Conservation (phyloP, 2,329 filamentous ascomycete species). For the Knufia fluminis region DNA sequence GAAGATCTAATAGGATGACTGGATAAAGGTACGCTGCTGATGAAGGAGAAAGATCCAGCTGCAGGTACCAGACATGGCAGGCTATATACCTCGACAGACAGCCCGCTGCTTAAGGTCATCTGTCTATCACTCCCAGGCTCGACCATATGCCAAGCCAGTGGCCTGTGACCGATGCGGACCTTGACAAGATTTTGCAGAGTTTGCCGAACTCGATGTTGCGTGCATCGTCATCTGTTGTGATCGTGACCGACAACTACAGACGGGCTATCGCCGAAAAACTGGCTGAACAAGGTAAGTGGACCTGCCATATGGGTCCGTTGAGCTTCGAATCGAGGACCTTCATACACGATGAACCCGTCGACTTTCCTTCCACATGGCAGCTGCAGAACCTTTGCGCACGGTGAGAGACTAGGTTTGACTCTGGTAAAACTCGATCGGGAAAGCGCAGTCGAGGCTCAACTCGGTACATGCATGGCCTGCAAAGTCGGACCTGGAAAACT, state of each 20-base stretch:
- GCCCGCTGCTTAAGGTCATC: not conserved
- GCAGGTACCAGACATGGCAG: not conserved
- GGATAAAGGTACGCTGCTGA: not conserved
- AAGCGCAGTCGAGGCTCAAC: not conserved
- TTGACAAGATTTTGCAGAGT: not conserved
- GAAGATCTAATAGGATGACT: not conserved
- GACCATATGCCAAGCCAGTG: not conserved
- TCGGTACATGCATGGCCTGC: not conserved
- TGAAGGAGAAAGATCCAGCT: not conserved
- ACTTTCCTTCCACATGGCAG: not conserved
- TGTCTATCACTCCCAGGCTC: not conserved
- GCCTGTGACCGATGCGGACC: not conserved
- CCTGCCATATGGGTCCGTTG: not conserved
- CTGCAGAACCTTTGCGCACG: not conserved
- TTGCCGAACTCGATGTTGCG: not conserved
- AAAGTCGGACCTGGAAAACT: not conserved
- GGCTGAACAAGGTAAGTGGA: not conserved
- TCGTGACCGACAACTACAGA: not conserved
- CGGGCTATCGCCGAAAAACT: not conserved
- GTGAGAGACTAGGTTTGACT: not conserved
- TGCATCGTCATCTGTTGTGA: slow-evolving; percentile 4
- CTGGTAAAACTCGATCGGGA: not conserved
- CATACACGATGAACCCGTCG: not conserved
- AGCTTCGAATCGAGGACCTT: not conserved
- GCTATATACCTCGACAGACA: not conserved